phyloP scores from a whole-genome alignment of 2,329 filamentous ascomycete genomes.

The Shiraia sp. region DNA sequence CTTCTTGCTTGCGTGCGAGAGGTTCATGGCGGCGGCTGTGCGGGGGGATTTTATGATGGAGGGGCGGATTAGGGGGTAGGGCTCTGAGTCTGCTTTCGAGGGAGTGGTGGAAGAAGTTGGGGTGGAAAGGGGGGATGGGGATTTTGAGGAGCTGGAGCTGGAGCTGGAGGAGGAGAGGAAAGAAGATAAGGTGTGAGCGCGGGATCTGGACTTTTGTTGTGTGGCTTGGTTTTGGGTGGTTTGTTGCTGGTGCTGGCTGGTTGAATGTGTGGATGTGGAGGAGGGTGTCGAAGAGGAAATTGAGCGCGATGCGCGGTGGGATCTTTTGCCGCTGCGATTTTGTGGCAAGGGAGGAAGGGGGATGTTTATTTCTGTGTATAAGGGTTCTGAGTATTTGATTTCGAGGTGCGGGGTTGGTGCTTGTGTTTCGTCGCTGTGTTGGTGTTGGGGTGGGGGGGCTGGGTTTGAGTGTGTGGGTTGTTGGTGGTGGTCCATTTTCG shows the following conservation, averaged over 20 bases:
- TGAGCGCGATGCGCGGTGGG: conserved; percentile 7
- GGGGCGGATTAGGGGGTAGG: conserved; percentile 25
- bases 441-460: no score
- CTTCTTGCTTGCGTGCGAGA: conserved; percentile 22
- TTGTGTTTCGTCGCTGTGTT: no score
- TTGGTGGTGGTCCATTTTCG: no score
- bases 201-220: conserved; percentile 14
- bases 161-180: conserved; percentile 26
- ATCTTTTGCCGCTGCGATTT: conserved; percentile 5
- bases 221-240: neutral
- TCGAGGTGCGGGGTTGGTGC: neutral
- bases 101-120: conserved; percentile 1
- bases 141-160: conserved; percentile 17
- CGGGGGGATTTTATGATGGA: conserved; percentile 23
- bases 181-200: conserved; percentile 29
- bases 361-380: conserved; percentile 42
- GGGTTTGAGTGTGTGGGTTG: no score
- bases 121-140: no score
- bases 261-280: neutral
- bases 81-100: conserved; percentile 10
- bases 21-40: conserved; percentile 29
- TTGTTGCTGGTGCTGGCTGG: conserved; percentile 2
- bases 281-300: conserved; percentile 2
- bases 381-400: conserved; percentile 23
- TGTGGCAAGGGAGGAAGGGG: conserved; percentile 31